Evolutionary conservation across 352 stramenopile genomes (phyloP), one percentile per base, ranked within the genome.

Genomic region (Globisporangium cystogenes): DNA sequence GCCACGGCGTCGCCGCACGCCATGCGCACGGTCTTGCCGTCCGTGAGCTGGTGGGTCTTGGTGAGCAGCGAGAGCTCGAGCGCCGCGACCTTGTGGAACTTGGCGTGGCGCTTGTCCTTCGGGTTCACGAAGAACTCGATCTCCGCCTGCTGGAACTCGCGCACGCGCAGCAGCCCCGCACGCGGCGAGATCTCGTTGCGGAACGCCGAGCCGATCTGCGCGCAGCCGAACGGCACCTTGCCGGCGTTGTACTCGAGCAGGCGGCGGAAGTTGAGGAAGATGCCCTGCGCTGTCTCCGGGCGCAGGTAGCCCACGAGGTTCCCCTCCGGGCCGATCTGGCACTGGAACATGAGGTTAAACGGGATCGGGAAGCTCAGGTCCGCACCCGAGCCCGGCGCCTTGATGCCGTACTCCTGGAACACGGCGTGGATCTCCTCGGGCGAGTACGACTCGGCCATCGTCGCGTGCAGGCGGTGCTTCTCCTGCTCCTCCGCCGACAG

Each of bases 301-400:
- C 97, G 87, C 65, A 99, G 78, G 82, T 98, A 99, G 47, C 97
- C 97, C 15, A 98, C 81, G 50, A 92, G 62, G 35, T 93, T 98
- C 45, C 97, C 97, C 72, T 99, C 95, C 2, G 97, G 97, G 37
- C 97, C 97, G 68, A 99, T 99, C 46, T 93, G 95, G 58, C 96
- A 99, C 77, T 98, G 88, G 74, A 99, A 99, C 96, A 99, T 99
- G 51, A 99, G 76, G 83, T 99, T 99, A 80, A 99, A 99, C 15
- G 97, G 96, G 64, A 99, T 99, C 10, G 96, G 96, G 57, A 95
- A 87, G 65, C 90, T 97, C 49, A 99, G 87, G 35, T 92, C 67
- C 27, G 98, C 96, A 47, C 96, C 87, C 20, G 73, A 71, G 48
- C 81, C 87, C 0, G 96, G 93, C 27, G 90, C 83, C 64, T 96